Base-by-base conservation (phyloP, 1,284 basidiomycete species). In the Vanrija sp. region DNA sequence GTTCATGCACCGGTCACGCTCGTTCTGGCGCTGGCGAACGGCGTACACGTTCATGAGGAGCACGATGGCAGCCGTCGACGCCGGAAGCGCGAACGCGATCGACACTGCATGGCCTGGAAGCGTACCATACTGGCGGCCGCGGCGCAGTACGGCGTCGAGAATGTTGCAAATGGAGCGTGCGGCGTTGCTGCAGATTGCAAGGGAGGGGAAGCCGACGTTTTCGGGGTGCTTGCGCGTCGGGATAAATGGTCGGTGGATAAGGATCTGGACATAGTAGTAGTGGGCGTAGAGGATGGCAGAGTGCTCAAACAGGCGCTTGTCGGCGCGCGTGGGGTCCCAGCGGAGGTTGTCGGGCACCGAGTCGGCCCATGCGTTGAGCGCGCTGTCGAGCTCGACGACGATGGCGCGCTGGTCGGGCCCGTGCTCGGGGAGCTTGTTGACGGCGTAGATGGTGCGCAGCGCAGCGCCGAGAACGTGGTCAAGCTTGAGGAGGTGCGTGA, bases 151-250 rank as follows among this genome's bases (percentile, higher is more conserved):
- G 2, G 69, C 66, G 61, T 89, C 85, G 21, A 86, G 77, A 29
- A 91, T 81, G 66, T 88, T 88, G 42, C 82, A 83, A 57, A 85
- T 88, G 3, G 86, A 85, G n/a, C 89, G 79, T 0, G 89, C 87
- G 1, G 89, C 89, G 59, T 89, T 91, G 16, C 86, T 86, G 70
- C 89, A 91, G 48, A 92, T 90, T 0, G 88, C 86, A 15, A 91
- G 79, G 0, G 87, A 89, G 0, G 89, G 87, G 49, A 78, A 71
- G 12, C 71, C 72, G 1, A 65, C 61, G 4, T 62, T 57, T 39
- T 72, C 63, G 10, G 67, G 63, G 26, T 66, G 65, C 34, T 63
- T 51, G 14, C 67, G 82, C 0, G 85, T 83, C 1, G 82, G 81
- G 38, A 91, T 89, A 75, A 91, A 91, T 0, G 87, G 87, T 8